Evolutionary conservation across 1,284 basidiomycete species (phyloP), one percentile per base, ranked within the genome.

Genomic region (Trichosporon asahii): DNA sequence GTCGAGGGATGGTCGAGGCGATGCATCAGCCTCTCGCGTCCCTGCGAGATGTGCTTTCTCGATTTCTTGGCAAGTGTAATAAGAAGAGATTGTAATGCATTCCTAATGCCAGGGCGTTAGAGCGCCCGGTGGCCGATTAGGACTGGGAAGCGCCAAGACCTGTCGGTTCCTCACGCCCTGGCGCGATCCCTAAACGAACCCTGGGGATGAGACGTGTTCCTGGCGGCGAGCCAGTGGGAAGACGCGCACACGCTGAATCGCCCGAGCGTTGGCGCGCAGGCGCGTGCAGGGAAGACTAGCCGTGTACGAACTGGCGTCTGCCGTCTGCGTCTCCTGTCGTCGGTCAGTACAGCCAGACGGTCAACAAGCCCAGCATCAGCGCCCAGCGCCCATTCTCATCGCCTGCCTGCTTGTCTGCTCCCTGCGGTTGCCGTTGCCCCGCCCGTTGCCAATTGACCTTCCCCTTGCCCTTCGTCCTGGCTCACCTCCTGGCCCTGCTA

Each of bases 171-270:
- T 53, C 21, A 3, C n/a, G 2, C 49, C 49, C 49, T 53, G 49
- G 18, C 21, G 6, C 21, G 15, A 11, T 18, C n/a, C 49, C 49
- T 25, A 11, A 18, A 18, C 15, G 2, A 12, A 53, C 49, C 49
- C 49, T 53, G 49, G 49, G 49, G 4, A 25, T 25, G 49, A 53
- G 23, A 25, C 49, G 49, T 53, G 49, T 53, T 23, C 49, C 49
- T 53, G 49, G 49, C 21, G 21, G 49, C 11, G 49, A 53, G 49
- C 49, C 49, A 53, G 49, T 53, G 49, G 49, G 49, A 53, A 53
- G 49, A 53, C 49, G 49, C 49, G 49, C 49, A 53, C 49, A 53
- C n/a, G 49, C 49, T 53, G 49, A 53, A 53, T 53, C 49, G 49
- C 49, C 49, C 49, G 49, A 53, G 49, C 49, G 25, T 21, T 25